phyloP scores from a whole-genome alignment of 345 rosid genomes.

The Erucastrum elatum region DNA sequence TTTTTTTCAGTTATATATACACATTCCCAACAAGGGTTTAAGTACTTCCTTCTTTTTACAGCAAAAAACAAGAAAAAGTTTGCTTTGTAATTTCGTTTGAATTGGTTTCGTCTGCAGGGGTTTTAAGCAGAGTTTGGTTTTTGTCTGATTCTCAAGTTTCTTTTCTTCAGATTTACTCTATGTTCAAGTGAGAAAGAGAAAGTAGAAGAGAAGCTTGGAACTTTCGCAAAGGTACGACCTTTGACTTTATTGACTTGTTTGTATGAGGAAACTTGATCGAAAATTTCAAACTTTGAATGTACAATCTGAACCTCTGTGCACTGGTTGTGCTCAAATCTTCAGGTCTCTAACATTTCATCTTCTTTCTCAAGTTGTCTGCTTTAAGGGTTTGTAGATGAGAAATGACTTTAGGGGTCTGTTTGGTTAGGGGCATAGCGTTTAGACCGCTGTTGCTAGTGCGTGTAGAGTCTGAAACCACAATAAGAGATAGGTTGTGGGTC shows the following conservation, averaged over 20 bases:
- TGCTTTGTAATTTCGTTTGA: not conserved
- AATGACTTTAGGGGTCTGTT: constrained; percentile 16
- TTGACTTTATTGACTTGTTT: constrained; percentile 24
- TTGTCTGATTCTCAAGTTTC: constrained; percentile 3
- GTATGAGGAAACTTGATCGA: not conserved
- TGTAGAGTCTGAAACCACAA: constrained; percentile 8
- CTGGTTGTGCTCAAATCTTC: not conserved
- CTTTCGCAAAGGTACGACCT: constrained; percentile 28
- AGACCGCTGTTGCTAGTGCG: constrained; percentile 28
- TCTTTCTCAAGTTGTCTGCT: not conserved
- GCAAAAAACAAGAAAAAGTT: not conserved
- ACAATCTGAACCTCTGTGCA: not conserved
- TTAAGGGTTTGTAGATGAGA: constrained; percentile 6
- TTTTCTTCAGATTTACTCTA: constrained; percentile 33
- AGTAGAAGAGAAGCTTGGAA: constrained; percentile 17
- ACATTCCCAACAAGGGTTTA: constrained; percentile 23
- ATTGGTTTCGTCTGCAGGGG: constrained; percentile 27
- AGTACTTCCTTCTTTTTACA: constrained; percentile 25
- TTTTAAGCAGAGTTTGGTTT: constrained; percentile 19
- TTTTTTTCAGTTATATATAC: constrained; percentile 12
- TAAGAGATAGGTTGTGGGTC: constrained; percentile 32
- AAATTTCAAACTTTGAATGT: constrained; percentile 1
- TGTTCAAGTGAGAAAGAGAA: constrained; percentile 32
- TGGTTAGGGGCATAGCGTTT: constrained; percentile 7
- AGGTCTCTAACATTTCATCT: not conserved